A percentile compares a stretch with the other conserved stretches of the same genome.
These are phyloP conservation scores for Schizophyllum commune DNA, from an alignment of 1,284 basidiomycete genomes.

Conservation along the genomic window DNA sequence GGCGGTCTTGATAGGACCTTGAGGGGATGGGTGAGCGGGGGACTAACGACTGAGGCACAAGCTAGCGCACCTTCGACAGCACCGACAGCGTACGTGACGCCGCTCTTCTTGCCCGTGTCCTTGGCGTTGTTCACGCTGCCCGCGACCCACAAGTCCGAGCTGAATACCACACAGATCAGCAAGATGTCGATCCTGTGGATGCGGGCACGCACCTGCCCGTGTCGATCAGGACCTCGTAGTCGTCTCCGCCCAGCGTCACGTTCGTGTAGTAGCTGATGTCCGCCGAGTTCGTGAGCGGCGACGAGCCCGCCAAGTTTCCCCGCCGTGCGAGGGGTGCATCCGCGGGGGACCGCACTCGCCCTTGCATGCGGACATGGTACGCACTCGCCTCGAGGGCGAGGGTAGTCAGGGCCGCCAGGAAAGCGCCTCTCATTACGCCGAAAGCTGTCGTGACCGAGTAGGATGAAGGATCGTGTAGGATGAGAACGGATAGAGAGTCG, in stretches of 20 bases:
- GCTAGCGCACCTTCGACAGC: conserved; percentile 33
- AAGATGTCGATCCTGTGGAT: neutral
- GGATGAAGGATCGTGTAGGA: conserved; percentile 1
- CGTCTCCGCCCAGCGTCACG: conserved; percentile 9
- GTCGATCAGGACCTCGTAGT: conserved; percentile 40
- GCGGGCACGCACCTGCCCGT: conserved; percentile 50
- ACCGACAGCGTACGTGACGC: conserved; percentile 46
- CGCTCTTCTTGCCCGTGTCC: conserved; percentile 33
- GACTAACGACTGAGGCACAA: conserved; percentile 1
- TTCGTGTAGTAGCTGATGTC: conserved; percentile 14
- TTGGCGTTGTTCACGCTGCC: conserved; percentile 34
- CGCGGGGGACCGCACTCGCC: neutral
- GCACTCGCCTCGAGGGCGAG: conserved; percentile 3
- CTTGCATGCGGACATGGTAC: conserved; percentile 4
- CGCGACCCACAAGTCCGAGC: conserved; percentile 57
- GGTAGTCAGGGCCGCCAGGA: neutral
- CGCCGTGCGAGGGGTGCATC: neutral
- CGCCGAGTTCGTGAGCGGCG: conserved; percentile 14
- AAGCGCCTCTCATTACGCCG: neutral
- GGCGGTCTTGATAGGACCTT: conserved; percentile 48
- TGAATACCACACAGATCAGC: conserved; percentile 10
- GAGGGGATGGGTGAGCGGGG: conserved; percentile 4
- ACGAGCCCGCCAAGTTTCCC: conserved; percentile 9
- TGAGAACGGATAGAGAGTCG: neutral
- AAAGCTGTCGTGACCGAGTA: neutral